phyloP scores from a whole-genome alignment of 148 eudicot species.

The Fagopyrum esculentum region DNA sequence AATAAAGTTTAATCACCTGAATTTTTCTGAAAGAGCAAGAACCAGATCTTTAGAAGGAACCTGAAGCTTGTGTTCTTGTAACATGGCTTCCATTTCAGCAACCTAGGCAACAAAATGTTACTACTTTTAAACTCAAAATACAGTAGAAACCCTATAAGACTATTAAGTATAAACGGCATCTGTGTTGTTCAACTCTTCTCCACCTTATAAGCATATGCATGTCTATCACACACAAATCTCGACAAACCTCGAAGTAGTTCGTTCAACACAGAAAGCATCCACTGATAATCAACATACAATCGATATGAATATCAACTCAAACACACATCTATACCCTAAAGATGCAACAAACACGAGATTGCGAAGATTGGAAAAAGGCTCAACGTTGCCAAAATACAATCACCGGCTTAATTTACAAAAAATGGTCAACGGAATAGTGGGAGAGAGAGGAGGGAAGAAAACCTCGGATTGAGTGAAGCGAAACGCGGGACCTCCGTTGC shows the following conservation, averaged over 20 bases:
- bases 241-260: not conserved
- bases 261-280: not conserved
- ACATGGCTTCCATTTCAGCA: slow-evolving; percentile 77
- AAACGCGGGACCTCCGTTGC: slow-evolving; percentile 77
- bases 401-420: not conserved
- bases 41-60: slow-evolving; percentile 75
- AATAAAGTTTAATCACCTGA: slow-evolving; percentile 39
- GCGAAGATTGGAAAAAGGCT: not conserved
- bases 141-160: not conserved
- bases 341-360: not conserved
- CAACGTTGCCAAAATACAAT: not conserved
- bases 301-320: not conserved
- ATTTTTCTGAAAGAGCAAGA: slow-evolving; percentile 67
- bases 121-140: not conserved
- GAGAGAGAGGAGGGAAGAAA: not conserved
- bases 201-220: not conserved
- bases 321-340: not conserved
- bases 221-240: not conserved
- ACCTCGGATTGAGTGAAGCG: slow-evolving; percentile 69
- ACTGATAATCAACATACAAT: not conserved
- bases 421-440: not conserved
- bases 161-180: not conserved
- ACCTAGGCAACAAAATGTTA: slow-evolving; percentile 36
- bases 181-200: not conserved
- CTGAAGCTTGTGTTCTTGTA: slow-evolving; percentile 53